Conservation (phyloP, 805 yeast species). For the Starmera amethionina region DNA sequence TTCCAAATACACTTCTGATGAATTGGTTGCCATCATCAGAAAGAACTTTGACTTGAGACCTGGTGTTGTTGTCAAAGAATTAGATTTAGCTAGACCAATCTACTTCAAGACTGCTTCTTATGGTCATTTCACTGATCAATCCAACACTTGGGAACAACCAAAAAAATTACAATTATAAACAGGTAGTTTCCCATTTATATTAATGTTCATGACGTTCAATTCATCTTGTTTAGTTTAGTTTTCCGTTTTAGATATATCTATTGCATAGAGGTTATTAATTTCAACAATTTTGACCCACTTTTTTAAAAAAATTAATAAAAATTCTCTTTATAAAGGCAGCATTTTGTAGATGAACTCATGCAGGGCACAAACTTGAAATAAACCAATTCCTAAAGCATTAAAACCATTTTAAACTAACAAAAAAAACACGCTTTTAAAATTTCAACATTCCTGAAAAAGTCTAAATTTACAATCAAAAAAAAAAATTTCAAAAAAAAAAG, state of each 20-base stretch:
- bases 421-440: too few species aligned
- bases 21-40: constrained; percentile 84
- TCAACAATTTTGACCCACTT: neutral
- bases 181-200: neutral
- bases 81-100: constrained; percentile 98
- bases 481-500: too few species aligned
- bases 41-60: constrained; percentile 98
- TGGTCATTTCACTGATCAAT: constrained; percentile 99
- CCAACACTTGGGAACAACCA: constrained; percentile 98
- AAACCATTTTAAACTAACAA: too few species aligned
- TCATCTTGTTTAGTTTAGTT: neutral
- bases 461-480: too few species aligned
- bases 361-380: neutral
- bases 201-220: neutral
- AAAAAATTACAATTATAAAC: constrained; percentile 56
- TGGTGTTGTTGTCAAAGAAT: constrained; percentile 94
- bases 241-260: neutral
- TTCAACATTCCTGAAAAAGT: too few species aligned
- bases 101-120: constrained; percentile 98
- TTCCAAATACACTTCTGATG: constrained; percentile 77
- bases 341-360: neutral
- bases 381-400: too few species aligned
- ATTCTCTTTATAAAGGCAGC: neutral
- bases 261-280: neutral
- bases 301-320: neutral